Base-by-base conservation (phyloP, 2,329 filamentous ascomycete species). In the Alternaria alternata region DNA sequence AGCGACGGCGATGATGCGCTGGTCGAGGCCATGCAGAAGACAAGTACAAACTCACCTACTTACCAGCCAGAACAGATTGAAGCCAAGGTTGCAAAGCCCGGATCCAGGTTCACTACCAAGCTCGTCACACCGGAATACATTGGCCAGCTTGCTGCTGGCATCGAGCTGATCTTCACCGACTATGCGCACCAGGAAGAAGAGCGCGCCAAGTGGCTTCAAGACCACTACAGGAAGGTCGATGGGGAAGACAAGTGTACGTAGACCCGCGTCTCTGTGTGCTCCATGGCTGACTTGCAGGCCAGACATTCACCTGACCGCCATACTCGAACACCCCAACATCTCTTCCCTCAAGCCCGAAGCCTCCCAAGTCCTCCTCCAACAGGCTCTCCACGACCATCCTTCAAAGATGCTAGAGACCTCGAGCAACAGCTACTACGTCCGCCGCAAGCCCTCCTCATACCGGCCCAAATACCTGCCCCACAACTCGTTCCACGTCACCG, bases 81-180 rank as follows among this genome's bases (percentile, higher is more conserved):
- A 18, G 14, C 44, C 12, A 57, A 60, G 63, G 51, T 48, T 20
- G 47, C 44, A 9, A 49, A 57, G 11, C 61, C 65, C 32, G 69
- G 70, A 1, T 61, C 73, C 36, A 66, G 64, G 20, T 70, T 72
- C 22, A 69, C 66, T 3, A 63, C 53, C 22, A 62, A 59, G 39
- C 61, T 68, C 7, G 44, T 72, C 32, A 70, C 67, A 1, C 36
- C 65, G 20, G 73, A 75, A 24, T 77, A 75, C 52, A 46, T 78
- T 51, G 68, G 63, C 34, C 68, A 75, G 48, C 51, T 78, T 36
- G 66, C 69, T 51, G 70, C 67, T 43, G 76, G 74, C 12, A 63
- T 77, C 8, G 73, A 77, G 48, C 49, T 78, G 41, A 68, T 77
- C 48, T 77, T 78, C 53, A 74, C 72, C 54, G 75, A 77, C 51